These are phyloP conservation scores for Gilbertella persicaria DNA, from an alignment of 371 early-diverging fungal genomes.

Conservation along the genomic window DNA sequence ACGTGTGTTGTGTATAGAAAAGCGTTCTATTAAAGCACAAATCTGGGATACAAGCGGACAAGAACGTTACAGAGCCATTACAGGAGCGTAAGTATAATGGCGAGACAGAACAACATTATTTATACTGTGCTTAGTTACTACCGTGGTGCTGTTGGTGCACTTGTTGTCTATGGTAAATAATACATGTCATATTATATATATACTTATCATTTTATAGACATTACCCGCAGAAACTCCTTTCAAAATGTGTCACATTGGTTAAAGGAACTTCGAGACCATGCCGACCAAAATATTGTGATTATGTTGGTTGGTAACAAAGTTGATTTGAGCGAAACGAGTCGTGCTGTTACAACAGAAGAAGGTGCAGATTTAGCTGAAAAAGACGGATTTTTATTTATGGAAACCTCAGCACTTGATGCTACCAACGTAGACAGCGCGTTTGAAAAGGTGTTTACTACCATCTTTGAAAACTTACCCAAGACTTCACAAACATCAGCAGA, in stretches of 20 bases:
- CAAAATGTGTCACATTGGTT: slow-evolving; percentile 95
- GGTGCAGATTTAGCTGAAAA: slow-evolving; percentile 87
- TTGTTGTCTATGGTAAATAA: slow-evolving; percentile 45
- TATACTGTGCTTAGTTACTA: slow-evolving; percentile 27
- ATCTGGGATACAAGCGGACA: slow-evolving; percentile 93
- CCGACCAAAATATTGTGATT: slow-evolving; percentile 91
- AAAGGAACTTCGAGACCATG: slow-evolving; percentile 97
- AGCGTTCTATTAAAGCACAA: slow-evolving; percentile 73
- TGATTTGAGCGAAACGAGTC: slow-evolving; percentile 85
- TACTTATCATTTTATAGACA: slow-evolving; percentile 60
- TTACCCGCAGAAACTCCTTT: slow-evolving; percentile 96
- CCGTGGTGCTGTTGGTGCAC: slow-evolving; percentile 51
- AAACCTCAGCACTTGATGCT: slow-evolving; percentile 92
- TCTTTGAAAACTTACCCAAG: slow-evolving; percentile 47
- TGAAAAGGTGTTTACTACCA: slow-evolving; percentile 45
- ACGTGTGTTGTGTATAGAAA: too few relatives aligned
- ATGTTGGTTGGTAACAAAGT: slow-evolving; percentile 99
- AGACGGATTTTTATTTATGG: slow-evolving; percentile 87
- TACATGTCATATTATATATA: not conserved
- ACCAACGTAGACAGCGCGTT: slow-evolving; percentile 84
- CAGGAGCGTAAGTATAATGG: slow-evolving; percentile 53
- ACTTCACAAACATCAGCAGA: slow-evolving; percentile 32
- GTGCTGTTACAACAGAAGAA: slow-evolving; percentile 86
- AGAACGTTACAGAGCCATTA: slow-evolving; percentile 82
- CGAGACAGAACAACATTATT: not conserved